Evolutionary conservation across 2,329 filamentous ascomycete genomes (phyloP).

Genomic region (Metarhizium album): DNA sequence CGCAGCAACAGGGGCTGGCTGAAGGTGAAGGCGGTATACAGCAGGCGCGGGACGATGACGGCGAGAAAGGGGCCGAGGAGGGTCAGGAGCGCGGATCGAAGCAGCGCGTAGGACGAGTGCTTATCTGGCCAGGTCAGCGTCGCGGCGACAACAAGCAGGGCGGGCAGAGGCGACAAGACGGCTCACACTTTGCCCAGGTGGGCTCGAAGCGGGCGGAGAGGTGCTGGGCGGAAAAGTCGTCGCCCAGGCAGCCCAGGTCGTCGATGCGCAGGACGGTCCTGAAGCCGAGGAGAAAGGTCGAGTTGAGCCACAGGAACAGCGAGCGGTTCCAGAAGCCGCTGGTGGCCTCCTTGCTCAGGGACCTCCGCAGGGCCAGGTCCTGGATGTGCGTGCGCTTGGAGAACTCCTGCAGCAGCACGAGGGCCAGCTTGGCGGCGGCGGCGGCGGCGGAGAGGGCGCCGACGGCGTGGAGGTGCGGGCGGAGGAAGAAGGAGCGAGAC

Average conservation of each 20-base stretch:
- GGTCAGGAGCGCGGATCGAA: constrained; percentile 6
- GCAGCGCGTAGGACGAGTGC: constrained; percentile 1
- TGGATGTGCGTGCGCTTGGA: constrained; percentile 4
- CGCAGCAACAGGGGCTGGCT: constrained; percentile 29
- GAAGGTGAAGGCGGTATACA: constrained; percentile 22
- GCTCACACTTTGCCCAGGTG: constrained; percentile 1
- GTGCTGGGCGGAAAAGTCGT: constrained; percentile 3
- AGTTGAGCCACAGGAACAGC: constrained; percentile 19
- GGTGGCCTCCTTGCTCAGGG: constrained; percentile 9
- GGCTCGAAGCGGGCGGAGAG: neutral
- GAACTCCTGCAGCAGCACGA: constrained; percentile 26
- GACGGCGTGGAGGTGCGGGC: constrained; percentile 10
- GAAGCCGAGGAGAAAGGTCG: constrained; percentile 20
- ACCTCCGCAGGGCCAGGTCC: neutral
- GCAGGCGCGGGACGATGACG: constrained; percentile 19
- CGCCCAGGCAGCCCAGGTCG: constrained; percentile 19
- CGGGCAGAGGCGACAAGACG: no score
- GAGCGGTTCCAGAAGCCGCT: constrained; percentile 15
- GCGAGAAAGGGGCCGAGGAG: constrained; percentile 9
- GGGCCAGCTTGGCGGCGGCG: constrained; percentile 19
- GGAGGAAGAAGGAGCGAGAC: constrained; percentile 17
- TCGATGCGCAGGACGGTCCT: constrained; percentile 18
- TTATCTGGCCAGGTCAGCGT: neutral
- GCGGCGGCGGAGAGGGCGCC: constrained; percentile 20
- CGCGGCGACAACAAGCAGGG: neutral